Evolutionary conservation across 805 yeast genomes (phyloP).

Genomic region (Suhomyces sp.): DNA sequence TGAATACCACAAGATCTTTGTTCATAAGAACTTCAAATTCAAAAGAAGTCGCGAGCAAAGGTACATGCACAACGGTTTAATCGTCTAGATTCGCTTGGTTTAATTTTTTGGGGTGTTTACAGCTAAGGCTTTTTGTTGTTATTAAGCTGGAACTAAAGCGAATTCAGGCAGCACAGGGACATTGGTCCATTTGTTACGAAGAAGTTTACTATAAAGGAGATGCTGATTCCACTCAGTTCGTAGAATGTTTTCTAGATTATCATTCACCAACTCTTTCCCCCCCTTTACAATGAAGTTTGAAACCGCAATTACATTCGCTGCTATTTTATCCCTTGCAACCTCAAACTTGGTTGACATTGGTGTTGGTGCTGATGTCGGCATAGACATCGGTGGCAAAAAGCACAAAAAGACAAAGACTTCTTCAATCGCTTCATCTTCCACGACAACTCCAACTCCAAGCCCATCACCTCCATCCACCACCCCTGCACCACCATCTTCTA

Average conservation of each 20-base stretch:
- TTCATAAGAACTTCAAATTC: not conserved
- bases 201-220: not conserved
- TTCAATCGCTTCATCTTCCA: not conserved
- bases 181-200: not conserved
- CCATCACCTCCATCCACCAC: not conserved
- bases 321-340: slow-evolving; percentile 3
- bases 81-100: not conserved
- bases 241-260: not conserved
- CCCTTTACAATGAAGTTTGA: slow-evolving; percentile 4
- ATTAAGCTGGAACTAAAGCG: not conserved
- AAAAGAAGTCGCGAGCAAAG: not conserved
- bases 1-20: not conserved
- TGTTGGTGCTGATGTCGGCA: not conserved
- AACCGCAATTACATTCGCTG: slow-evolving; percentile 3
- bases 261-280: not conserved
- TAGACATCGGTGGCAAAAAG: not conserved
- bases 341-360: not conserved
- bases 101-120: not conserved
- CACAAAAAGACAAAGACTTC: not conserved
- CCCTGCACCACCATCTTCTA: not conserved
- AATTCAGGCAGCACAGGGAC: not conserved
- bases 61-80: not conserved
- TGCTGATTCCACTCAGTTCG: not conserved
- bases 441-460: not conserved
- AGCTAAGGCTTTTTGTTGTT: not conserved